Percentiles rank a stretch among this genome's conserved stretches.
phyloP scores from a whole-genome alignment of 2,329 filamentous ascomycete genomes.

The Herpotrichia juniperi region DNA sequence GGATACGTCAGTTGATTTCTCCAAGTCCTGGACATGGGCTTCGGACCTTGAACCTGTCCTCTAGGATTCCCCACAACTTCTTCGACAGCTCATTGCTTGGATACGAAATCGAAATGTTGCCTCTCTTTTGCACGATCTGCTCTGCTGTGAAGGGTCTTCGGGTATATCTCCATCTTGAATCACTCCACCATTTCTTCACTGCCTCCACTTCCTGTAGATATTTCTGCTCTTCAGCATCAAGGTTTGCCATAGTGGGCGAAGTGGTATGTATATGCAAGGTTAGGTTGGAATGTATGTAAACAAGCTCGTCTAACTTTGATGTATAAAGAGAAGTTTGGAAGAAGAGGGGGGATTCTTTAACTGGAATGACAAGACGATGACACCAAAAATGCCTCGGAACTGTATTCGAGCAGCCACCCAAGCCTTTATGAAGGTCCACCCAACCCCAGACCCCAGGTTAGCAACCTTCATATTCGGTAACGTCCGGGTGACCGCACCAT shows the following conservation, averaged over 20 bases:
- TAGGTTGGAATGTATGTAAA: conserved; percentile 1
- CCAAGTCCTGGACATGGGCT: background rate
- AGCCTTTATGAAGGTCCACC: conserved; percentile 37
- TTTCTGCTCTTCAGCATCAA: conserved; percentile 72
- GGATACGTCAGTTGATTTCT: conserved; percentile 17
- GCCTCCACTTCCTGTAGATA: conserved; percentile 84
- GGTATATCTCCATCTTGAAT: conserved; percentile 90
- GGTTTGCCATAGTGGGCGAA: conserved; percentile 35
- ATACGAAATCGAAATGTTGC: conserved; percentile 88
- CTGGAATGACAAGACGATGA: conserved; percentile 27
- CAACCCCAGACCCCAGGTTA: conserved; percentile 24
- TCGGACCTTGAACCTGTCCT: conserved; percentile 80
- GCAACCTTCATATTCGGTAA: conserved; percentile 31
- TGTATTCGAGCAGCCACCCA: conserved; percentile 23
- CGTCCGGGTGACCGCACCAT: conserved; percentile 40
- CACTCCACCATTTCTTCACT: conserved; percentile 93
- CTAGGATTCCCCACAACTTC: conserved; percentile 92
- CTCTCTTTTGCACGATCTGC: conserved; percentile 95
- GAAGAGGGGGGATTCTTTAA: conserved; percentile 1
- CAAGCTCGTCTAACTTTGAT: background rate
- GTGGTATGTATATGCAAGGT: background rate
- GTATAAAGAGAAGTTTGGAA: conserved; percentile 4
- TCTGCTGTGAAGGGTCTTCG: conserved; percentile 93
- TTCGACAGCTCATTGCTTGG: conserved; percentile 87
- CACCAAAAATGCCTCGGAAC: conserved; percentile 12